phyloP scores from a whole-genome alignment of 2,329 filamentous ascomycete species.

The Microsporum ferrugineum region DNA sequence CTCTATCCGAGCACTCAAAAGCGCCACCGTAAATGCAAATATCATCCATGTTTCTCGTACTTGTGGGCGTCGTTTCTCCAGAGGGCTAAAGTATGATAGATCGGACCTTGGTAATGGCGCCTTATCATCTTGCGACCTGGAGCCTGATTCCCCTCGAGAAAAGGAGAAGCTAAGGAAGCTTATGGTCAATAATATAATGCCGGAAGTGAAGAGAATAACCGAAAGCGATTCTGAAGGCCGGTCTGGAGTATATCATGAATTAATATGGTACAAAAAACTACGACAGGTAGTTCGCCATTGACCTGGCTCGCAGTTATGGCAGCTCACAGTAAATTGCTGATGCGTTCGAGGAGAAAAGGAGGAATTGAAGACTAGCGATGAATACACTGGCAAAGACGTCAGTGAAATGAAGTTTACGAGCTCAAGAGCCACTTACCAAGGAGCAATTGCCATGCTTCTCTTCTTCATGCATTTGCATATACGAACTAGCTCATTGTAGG shows the following conservation, averaged over 20 bases:
- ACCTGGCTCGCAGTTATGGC: not conserved
- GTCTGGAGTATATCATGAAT: slow-evolving; percentile 23
- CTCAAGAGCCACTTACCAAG: not conserved
- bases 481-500: not conserved
- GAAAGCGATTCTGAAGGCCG: slow-evolving; percentile 36
- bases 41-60: slow-evolving; percentile 18
- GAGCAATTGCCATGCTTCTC: not conserved
- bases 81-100: not conserved
- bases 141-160: slow-evolving; percentile 10
- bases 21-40: slow-evolving; percentile 15
- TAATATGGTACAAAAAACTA: not conserved
- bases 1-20: slow-evolving; percentile 27
- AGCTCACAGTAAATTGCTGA: not conserved
- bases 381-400: not conserved
- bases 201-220: slow-evolving; percentile 32
- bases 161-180: slow-evolving; percentile 24
- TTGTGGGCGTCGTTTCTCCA: slow-evolving; percentile 12
- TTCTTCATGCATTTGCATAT: not conserved
- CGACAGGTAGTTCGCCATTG: no score
- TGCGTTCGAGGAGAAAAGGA: not conserved
- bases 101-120: not conserved
- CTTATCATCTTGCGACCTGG: not conserved
- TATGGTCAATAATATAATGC: slow-evolving; percentile 27
- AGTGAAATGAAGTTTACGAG: not conserved
- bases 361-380: not conserved